Base-by-base conservation (phyloP, 768 basidiomycete species). In the Xerocomellus dryophilus region DNA sequence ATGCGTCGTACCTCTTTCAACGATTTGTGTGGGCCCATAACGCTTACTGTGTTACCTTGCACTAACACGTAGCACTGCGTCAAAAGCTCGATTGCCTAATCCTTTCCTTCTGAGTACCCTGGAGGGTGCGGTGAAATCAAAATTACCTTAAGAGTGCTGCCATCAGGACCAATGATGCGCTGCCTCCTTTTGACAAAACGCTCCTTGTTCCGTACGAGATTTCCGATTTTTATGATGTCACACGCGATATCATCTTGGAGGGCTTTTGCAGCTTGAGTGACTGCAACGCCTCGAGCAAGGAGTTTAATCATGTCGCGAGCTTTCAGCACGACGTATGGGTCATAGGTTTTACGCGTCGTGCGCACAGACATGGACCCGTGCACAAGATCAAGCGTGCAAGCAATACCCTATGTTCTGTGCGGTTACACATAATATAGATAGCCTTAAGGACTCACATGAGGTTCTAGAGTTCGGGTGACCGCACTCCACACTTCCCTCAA, bases 191-290 rank as follows among this genome's bases (percentile, higher is more conserved):
- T 98, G 57, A 97, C 95, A 64, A 96, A 98, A 31, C 96, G 78
- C 57, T 98, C 97, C 70, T 96, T 98, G 71, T 98, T 98, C 62
- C 93, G 77, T 17, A 98, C 90, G 48, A 96, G 69, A 62, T 81
- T 95, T 15, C 97, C 96, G 57, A 98, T 98, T 74, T 98, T 98
- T 69, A 99, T 98, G 59, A 99, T 95, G 70, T 99, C 97, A 70
- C 93, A 97, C 3, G 93, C 90, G 20, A 89, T 78, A 43, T 80
- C 80, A 68, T 99, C 97, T 54, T 97, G 87, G 50, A 99, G 74
- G 41, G 98, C 85, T 69, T 94, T 94, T 49, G 89, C 81, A 0
- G 93, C 95, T 68, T 96, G 90, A 6, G 76, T 83, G 46, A 94
- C 69, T 15, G 90, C 79, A 25, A 99, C 95, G 38, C 93, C 92